Base-by-base conservation (phyloP, 495 filamentous ascomycete genomes). In the Aspergillus heteromorphus region DNA sequence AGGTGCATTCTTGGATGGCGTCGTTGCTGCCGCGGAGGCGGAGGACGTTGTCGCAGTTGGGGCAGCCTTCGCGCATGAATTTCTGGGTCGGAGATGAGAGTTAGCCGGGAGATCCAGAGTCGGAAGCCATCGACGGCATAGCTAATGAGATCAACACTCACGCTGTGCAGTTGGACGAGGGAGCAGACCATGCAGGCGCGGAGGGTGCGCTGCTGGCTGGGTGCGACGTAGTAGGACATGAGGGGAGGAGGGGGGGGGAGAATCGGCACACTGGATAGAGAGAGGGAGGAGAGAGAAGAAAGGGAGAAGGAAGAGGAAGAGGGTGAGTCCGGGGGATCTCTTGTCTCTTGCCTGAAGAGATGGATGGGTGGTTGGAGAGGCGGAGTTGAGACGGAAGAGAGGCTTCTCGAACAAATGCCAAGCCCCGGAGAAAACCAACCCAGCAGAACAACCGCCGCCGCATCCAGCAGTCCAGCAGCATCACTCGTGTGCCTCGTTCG, bases 121-220 rank as follows among this genome's bases (percentile, higher is more conserved):
- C 11, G 25, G 13, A 43, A 30, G n/a, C 9, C 6, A 40, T 1
- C 10, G 42, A 4, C 9, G 0, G 20, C 16, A 10, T 25, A 14
- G 41, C 1, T 19, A 14, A 7, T 6, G 48, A 8, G 14, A 9
- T 17, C 17, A 17, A 51, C 17, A 71, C 82, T 62, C 76, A 91
- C 88, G 50, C 76, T 79, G 56, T 86, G 82, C 14, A 83, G 81
- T 75, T 92, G 89, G 51, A 98, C 88, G 62, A 96, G 86, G 6
- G 88, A 88, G 81, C 93, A 98, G 55, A 97, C 89, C 93, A 98
- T 97, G 78, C 93, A 98, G 54, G 93, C 93, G 62, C 93, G 91
- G 41, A 96, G 81, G 60, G 88, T 83, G 71, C 91, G 88, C 73
- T 76, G 71, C 66, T 90, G 87, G 62, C 73, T 74, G 10, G 86